Evolutionary conservation across 345 rosid genomes (phyloP).

Genomic region (Syzygium grande): DNA sequence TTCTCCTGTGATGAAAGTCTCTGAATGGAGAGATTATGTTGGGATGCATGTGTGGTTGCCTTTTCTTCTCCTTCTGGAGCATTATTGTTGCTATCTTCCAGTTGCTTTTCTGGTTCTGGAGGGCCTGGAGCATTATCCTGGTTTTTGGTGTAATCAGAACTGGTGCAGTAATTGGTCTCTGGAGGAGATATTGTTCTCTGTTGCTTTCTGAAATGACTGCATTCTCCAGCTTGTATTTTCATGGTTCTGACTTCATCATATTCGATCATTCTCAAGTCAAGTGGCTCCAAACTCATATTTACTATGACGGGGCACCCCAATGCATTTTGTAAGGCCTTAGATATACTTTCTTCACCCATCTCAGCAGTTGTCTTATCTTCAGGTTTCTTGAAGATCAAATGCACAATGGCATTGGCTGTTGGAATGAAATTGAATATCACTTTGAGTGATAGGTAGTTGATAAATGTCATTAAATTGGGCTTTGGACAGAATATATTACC

Average conservation of each 20-base stretch:
- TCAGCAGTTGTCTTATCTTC: conserved; percentile 22
- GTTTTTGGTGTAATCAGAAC: background rate
- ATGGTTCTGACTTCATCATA: background rate
- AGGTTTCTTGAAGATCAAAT: conserved; percentile 17
- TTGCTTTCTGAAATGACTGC: conserved; percentile 4
- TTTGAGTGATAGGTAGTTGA: background rate
- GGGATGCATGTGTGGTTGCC: background rate
- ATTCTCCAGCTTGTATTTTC: conserved; percentile 1
- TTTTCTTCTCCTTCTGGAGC: background rate
- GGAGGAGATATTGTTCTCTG: background rate
- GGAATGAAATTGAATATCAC: background rate
- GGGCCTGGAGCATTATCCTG: background rate
- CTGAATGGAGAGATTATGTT: background rate
- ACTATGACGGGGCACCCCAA: conserved; percentile 16
- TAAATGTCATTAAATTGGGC: background rate
- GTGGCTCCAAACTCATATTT: conserved; percentile 20
- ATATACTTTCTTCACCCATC: conserved; percentile 21
- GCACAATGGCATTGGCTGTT: conserved; percentile 20
- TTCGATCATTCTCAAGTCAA: conserved; percentile 2
- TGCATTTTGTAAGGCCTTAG: conserved; percentile 11
- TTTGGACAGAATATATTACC: conserved; percentile 6
- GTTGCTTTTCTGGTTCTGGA: background rate
- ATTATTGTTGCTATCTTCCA: background rate
- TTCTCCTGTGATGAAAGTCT: conserved; percentile 3
- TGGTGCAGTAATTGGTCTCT: background rate